Evolutionary conservation across 164 flowering plant species (phyloP), one percentile per base, ranked within the genome.

Genomic region (Santalum album): DNA sequence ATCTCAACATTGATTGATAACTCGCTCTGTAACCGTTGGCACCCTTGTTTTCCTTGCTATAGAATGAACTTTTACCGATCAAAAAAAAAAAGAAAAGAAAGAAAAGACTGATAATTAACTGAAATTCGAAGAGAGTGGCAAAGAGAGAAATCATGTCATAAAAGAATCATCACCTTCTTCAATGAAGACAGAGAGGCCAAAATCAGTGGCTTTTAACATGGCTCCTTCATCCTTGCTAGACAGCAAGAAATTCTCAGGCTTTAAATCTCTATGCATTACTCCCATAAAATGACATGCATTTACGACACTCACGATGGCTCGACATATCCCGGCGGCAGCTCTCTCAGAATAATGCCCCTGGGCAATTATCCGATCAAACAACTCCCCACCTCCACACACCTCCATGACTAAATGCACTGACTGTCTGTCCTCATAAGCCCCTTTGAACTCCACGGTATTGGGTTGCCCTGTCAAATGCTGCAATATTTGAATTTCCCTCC

Each of bases 211-310:
- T 69, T 86, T 86, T 57, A 83, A 32, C 76, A 66, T 68, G 0
- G 84, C 75, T 17, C 61, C 62, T 15, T 73, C 78, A 32, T 73
- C 76, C 72, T 79, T 77, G 54, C 77, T 79, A 11, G 89, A 58
- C 19, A 85, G 60, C 70, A 85, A 70, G 75, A 85, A 85, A 69
- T 85, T 82, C 65, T 80, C 88, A 0, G 92, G 87, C 69, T 84
- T 82, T 53, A 82, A 82, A 63, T 82, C 91, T 22, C 87, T 66
- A 61, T 84, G 87, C 76, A 84, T 69, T 53, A 84, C 91, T 7
- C 91, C 91, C 92, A 84, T 84, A 47, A 84, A 84, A 67, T 85
- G 86, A 60, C 92, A 85, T 36, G 70, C 70, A 40, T 85, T 77
- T 14, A 85, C 92, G 44, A 85, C 92, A 71, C 80, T 85, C 51